Conservation (phyloP, 108 stramenopile species). For the Cylindrotheca fusiformis region DNA sequence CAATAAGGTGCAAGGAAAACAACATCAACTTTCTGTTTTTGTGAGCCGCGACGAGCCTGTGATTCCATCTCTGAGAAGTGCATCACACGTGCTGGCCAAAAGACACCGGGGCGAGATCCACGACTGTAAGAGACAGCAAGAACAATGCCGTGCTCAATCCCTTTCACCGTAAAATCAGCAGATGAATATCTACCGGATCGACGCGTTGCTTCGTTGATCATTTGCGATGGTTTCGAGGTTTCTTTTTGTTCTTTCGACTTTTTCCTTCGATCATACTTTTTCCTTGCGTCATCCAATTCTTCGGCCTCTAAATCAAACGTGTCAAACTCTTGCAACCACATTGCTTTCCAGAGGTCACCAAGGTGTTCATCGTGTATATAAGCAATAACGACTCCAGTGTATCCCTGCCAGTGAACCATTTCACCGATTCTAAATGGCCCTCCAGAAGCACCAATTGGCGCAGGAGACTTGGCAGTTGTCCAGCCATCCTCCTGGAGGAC, state of each 20-base stretch:
- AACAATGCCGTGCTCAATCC: slow-evolving; percentile 82
- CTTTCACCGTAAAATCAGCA: slow-evolving; percentile 59
- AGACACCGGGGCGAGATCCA: slow-evolving; percentile 59
- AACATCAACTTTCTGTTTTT: slow-evolving; percentile 63
- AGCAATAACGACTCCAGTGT: slow-evolving; percentile 79
- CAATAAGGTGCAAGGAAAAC: slow-evolving; percentile 82
- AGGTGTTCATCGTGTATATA: slow-evolving; percentile 74
- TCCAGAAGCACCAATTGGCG: slow-evolving; percentile 62
- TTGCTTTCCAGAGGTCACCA: slow-evolving; percentile 84
- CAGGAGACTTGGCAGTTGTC: slow-evolving; percentile 59
- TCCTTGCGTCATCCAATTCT: slow-evolving; percentile 64
- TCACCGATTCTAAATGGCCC: slow-evolving; percentile 66
- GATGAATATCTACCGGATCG: slow-evolving; percentile 52
- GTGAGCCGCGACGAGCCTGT: neutral
- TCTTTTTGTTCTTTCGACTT: slow-evolving; percentile 30
- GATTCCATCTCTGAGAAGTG: slow-evolving; percentile 61
- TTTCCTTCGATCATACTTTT: slow-evolving; percentile 55
- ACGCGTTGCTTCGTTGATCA: neutral
- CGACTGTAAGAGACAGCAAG: slow-evolving; percentile 57
- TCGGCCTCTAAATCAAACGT: slow-evolving; percentile 85
- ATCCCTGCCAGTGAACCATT: slow-evolving; percentile 59
- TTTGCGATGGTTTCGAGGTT: neutral
- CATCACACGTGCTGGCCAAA: slow-evolving; percentile 86
- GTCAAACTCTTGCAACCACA: slow-evolving; percentile 69
- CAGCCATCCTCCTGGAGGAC: slow-evolving; percentile 84